A percentile compares a stretch with the other conserved stretches of the same genome.
These are phyloP conservation scores for Scedosporium boydii DNA, from an alignment of 2,329 filamentous ascomycete genomes.

Conservation along the genomic window DNA sequence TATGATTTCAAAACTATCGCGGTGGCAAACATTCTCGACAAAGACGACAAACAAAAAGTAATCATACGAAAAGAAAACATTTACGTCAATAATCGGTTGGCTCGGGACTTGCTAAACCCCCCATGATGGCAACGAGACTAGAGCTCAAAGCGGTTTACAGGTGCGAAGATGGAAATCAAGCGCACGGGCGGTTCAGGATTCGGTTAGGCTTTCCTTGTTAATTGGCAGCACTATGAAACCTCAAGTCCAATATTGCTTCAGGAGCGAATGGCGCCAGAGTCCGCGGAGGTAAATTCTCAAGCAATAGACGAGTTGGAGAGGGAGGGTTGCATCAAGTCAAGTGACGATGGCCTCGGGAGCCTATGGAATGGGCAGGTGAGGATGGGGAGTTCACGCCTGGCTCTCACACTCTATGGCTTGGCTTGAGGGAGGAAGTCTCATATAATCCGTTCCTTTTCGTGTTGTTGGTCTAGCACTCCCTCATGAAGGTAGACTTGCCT, in stretches of 20 bases:
- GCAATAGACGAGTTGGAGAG: not conserved
- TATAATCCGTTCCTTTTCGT: too few relatives aligned
- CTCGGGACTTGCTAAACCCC: not conserved
- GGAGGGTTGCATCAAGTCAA: conserved; percentile 1
- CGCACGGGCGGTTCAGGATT: not conserved
- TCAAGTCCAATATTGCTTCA: not conserved
- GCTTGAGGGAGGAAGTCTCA: too few relatives aligned
- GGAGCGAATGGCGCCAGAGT: not conserved
- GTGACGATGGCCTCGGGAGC: not conserved
- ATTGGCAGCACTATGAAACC: not conserved
- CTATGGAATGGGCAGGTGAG: too few relatives aligned
- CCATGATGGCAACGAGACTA: not conserved
- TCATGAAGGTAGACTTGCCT: too few relatives aligned
- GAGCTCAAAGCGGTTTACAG: not conserved
- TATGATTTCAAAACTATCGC: too few relatives aligned
- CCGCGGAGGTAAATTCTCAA: not conserved
- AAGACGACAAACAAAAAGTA: too few relatives aligned
- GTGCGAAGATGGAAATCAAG: too few relatives aligned
- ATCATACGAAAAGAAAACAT: too few relatives aligned
- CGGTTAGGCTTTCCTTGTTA: not conserved
- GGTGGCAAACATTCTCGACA: too few relatives aligned
- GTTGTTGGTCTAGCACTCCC: too few relatives aligned
- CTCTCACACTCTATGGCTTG: too few relatives aligned
- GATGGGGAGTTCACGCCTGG: not conserved
- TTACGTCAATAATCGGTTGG: not conserved